A percentile compares a stretch with the other conserved stretches of the same genome.
Evolutionary conservation across 2,329 filamentous ascomycete genomes (phyloP).

Genomic region (Colletotrichum sp.): DNA sequence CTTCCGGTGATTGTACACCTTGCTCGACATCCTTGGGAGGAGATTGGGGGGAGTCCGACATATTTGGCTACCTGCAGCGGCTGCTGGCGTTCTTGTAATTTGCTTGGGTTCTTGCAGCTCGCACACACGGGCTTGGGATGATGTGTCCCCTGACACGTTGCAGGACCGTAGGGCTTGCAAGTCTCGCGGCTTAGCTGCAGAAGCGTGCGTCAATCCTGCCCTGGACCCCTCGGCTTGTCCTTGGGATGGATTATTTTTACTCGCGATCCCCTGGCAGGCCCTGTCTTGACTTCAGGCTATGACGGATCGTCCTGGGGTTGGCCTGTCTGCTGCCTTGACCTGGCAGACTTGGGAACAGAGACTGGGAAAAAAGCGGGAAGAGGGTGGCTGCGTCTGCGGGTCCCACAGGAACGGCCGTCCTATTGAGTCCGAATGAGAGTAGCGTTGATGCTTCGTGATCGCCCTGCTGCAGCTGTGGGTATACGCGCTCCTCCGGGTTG

Average conservation of each 20-base stretch:
- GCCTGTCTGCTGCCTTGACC: constrained; percentile 29
- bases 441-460: constrained; percentile 20
- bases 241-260: constrained; percentile 30
- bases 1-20: constrained; percentile 89
- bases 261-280: constrained; percentile 34
- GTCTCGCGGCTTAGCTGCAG: constrained; percentile 58
- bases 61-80: constrained; percentile 79
- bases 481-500: constrained; percentile 17
- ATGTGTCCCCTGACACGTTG: constrained; percentile 69
- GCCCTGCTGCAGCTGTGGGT: constrained; percentile 21
- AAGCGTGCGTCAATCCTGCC: constrained; percentile 58
- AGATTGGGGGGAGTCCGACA: constrained; percentile 87
- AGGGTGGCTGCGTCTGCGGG: constrained; percentile 40
- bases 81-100: constrained; percentile 65
- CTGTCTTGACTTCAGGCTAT: constrained; percentile 47
- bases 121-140: constrained; percentile 59
- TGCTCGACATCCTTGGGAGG: constrained; percentile 95
- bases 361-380: constrained; percentile 28
- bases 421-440: constrained; percentile 13
- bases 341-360: constrained; percentile 24
- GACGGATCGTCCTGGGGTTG: constrained; percentile 33
- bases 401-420: constrained; percentile 31
- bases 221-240: constrained; percentile 8
- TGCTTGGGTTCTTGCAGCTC: constrained; percentile 58
- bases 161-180: constrained; percentile 60